Percentiles rank a stretch among this genome's conserved stretches.
Evolutionary conservation across 768 basidiomycete genomes (phyloP).

Genomic region (Megacollybia marginata): DNA sequence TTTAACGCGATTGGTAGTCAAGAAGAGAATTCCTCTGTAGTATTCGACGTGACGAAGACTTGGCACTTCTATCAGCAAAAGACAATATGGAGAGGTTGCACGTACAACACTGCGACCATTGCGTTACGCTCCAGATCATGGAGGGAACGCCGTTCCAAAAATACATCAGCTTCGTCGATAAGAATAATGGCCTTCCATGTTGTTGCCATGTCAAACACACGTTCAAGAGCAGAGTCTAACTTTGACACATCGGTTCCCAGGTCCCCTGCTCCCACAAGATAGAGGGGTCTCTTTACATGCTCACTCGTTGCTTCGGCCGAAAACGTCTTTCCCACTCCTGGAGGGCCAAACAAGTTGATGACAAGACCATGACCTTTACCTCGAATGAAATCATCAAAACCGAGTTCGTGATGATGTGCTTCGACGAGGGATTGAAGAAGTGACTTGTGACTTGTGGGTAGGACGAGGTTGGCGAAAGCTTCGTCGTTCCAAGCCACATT

Average conservation of each 20-base stretch:
- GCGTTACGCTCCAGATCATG: slow-evolving; percentile 62
- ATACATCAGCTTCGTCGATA: slow-evolving; percentile 64
- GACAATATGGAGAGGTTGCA: neutral
- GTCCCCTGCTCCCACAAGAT: slow-evolving; percentile 49
- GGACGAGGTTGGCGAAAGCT: slow-evolving; percentile 53
- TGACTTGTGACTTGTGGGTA: slow-evolving; percentile 44
- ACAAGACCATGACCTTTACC: slow-evolving; percentile 60
- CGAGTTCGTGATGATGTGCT: slow-evolving; percentile 43
- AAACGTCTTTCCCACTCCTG: slow-evolving; percentile 56
- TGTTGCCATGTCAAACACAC: slow-evolving; percentile 45
- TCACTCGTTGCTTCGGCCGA: slow-evolving; percentile 55
- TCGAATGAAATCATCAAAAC: slow-evolving; percentile 55
- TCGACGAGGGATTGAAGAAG: slow-evolving; percentile 52
- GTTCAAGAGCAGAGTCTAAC: slow-evolving; percentile 37
- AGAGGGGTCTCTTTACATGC: slow-evolving; percentile 44
- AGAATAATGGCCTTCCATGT: slow-evolving; percentile 55
- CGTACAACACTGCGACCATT: slow-evolving; percentile 63
- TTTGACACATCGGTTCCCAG: slow-evolving; percentile 38
- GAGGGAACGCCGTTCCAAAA: slow-evolving; percentile 61
- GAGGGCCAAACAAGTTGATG: slow-evolving; percentile 49
- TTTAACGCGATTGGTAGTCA: slow-evolving; percentile 50
- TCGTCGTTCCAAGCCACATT: slow-evolving; percentile 50
- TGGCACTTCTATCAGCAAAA: slow-evolving; percentile 17
- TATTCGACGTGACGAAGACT: slow-evolving; percentile 52
- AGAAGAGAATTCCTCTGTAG: slow-evolving; percentile 49